These are phyloP conservation scores for Punctularia strigosozonata DNA, from an alignment of 768 basidiomycete genomes.

Conservation along the genomic window DNA sequence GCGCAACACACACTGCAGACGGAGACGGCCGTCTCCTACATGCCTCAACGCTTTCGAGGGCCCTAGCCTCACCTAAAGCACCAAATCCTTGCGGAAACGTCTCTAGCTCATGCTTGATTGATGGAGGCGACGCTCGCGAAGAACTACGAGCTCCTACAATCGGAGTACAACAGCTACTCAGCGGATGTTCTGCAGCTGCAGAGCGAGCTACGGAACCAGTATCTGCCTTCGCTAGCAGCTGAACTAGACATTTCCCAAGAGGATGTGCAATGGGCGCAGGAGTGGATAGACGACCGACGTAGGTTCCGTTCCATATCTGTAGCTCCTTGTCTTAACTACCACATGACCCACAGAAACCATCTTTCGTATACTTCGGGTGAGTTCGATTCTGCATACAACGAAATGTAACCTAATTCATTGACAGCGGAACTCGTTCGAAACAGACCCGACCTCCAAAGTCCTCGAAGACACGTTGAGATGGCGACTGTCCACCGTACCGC, in stretches of 20 bases:
- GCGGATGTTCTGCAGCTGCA: slow-evolving; percentile 36
- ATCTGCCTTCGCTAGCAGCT: slow-evolving; percentile 47
- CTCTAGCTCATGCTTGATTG: too few relatives aligned
- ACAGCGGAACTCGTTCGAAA: slow-evolving; percentile 59
- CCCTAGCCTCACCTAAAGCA: too few relatives aligned
- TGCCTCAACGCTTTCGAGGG: too few relatives aligned
- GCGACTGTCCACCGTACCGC: slow-evolving; percentile 33
- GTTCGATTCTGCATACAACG: slow-evolving; percentile 11
- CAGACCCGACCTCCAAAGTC: slow-evolving; percentile 49
- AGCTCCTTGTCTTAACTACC: not conserved
- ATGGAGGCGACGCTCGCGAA: too few relatives aligned
- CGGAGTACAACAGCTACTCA: slow-evolving; percentile 38
- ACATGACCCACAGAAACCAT: slow-evolving; percentile 14
- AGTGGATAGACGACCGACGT: slow-evolving; percentile 62
- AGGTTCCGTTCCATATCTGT: slow-evolving; percentile 15
- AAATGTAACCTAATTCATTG: slow-evolving; percentile 6
- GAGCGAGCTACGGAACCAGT: slow-evolving; percentile 37
- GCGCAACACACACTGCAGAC: too few relatives aligned
- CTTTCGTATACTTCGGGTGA: slow-evolving; percentile 40
- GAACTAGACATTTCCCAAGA: slow-evolving; percentile 41
- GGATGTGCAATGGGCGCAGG: slow-evolving; percentile 37
- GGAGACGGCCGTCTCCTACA: too few relatives aligned
- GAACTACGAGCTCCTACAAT: slow-evolving; percentile 35
- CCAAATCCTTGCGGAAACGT: too few relatives aligned
- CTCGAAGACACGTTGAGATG: slow-evolving; percentile 43